phyloP scores from a whole-genome alignment of 2,329 filamentous ascomycete species.

The Scedosporium dehoogii region DNA sequence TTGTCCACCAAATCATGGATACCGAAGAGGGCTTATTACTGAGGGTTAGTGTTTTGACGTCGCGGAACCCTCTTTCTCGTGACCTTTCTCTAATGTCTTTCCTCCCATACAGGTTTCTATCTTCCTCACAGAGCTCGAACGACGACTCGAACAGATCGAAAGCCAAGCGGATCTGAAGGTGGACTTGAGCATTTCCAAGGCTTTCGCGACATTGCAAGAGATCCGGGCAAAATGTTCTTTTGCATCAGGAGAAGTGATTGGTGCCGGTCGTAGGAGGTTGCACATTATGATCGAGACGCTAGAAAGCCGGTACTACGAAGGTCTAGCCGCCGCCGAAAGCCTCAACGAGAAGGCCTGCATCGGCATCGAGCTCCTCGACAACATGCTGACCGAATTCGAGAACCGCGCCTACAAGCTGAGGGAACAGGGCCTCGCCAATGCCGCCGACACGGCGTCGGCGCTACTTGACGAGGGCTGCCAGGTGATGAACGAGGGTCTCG shows the following conservation, averaged over 20 bases:
- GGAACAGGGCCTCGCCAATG: constrained; percentile 60
- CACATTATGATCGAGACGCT: constrained; percentile 89
- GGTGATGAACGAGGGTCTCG: constrained; percentile 70
- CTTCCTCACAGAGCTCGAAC: constrained; percentile 78
- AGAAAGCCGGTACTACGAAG: constrained; percentile 79
- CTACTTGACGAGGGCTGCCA: constrained; percentile 71
- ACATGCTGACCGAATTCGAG: constrained; percentile 79
- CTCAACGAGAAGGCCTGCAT: constrained; percentile 86
- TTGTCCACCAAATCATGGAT: constrained; percentile 52
- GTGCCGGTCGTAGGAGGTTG: constrained; percentile 72
- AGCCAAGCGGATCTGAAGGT: constrained; percentile 68
- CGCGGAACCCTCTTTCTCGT: neutral
- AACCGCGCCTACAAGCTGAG: constrained; percentile 68
- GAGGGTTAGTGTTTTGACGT: constrained; percentile 24
- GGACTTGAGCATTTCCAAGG: constrained; percentile 74
- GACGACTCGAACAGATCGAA: constrained; percentile 79
- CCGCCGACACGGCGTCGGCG: constrained; percentile 56
- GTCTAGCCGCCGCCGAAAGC: constrained; percentile 72
- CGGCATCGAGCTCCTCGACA: constrained; percentile 77
- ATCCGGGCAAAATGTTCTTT: constrained; percentile 83
- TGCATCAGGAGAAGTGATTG: constrained; percentile 82
- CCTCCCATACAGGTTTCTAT: constrained; percentile 50
- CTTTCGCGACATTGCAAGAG: constrained; percentile 75
- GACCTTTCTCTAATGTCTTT: neutral
- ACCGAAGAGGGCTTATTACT: constrained; percentile 51